Evolutionary conservation across 2,329 filamentous ascomycete genomes (phyloP), one percentile per base, ranked within the genome.

Genomic region (Aureobasidium vineae): DNA sequence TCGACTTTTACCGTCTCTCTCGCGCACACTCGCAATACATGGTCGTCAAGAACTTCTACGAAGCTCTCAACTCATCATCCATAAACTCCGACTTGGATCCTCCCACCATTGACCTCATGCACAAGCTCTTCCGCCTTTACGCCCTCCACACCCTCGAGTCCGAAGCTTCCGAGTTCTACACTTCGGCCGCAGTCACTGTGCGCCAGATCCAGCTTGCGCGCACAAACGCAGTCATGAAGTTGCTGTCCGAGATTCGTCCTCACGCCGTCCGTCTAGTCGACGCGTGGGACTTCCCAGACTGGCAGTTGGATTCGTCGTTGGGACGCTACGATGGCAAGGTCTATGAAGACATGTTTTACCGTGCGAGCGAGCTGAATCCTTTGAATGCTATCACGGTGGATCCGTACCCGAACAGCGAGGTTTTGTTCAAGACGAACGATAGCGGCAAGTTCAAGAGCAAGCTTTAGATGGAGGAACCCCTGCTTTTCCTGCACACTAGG

Each of bases 1-100:
- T 92, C 16, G 88, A 92, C 77, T 92, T 92, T 79, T 91, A 88
- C 84, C 87, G 88, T 50, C 84, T 92, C 6, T 88, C 84, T 66
- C 91, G 89, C 6, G 89, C 90, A 0, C 89, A 90, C 75, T 89
- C 88, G 0, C 89, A 92, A 76, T 92, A 91, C 77, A 83, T 91
- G 71, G 84, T 92, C 0, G 89, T 92, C 69, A 91, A 90, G 82
- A 90, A 88, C 80, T 92, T 92, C 79, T 91, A 95, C 78, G 82
- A 86, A 4, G 81, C 85, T 1, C 85, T 94, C 23, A 85, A 87
- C 43, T 81, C 82, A 5, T 78, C 82, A 7, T 73, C 81, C 8
- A 82, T 85, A 13, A 77, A 77, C n/a, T 75, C 52, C 15, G 79
- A 84, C 19, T 78, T 90, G 36, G 85, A 88, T 73, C 72, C 80